A percentile compares a stretch with the other conserved stretches of the same genome.
These are phyloP conservation scores for Craterostigma plantagineum DNA, from an alignment of 257 asterid genomes.

Conservation along the genomic window DNA sequence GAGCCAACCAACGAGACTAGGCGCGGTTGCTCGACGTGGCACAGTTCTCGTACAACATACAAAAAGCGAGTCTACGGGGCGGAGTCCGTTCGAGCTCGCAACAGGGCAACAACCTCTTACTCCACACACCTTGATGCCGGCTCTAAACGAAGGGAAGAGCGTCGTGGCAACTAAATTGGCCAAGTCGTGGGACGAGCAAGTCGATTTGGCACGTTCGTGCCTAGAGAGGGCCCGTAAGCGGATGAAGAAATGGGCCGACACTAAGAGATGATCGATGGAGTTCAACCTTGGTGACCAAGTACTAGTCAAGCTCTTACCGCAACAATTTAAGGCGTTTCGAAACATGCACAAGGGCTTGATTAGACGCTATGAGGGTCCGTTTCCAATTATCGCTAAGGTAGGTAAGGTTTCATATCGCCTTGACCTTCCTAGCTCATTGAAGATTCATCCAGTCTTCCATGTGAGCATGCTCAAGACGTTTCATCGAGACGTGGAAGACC, in stretches of 20 bases:
- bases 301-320: neutral
- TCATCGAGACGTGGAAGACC: neutral
- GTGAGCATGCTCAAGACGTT: neutral
- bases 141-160: neutral
- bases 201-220: neutral
- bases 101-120: neutral
- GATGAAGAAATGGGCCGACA: slow-evolving; percentile 4
- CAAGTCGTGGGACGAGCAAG: neutral
- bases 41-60: neutral
- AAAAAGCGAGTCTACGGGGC: neutral
- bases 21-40: neutral
- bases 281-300: neutral
- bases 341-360: neutral
- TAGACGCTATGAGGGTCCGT: neutral
- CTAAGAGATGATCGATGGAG: neutral
- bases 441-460: neutral
- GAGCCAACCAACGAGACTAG: too few relatives aligned
- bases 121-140: neutral
- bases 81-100: neutral
- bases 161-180: neutral
- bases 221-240: neutral
- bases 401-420: neutral
- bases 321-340: neutral
- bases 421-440: neutral
- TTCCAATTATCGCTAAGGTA: neutral